Evolutionary conservation across 2,329 filamentous ascomycete genomes (phyloP), one percentile per base, ranked within the genome.

Genomic region (Aspergillus chevalieri): DNA sequence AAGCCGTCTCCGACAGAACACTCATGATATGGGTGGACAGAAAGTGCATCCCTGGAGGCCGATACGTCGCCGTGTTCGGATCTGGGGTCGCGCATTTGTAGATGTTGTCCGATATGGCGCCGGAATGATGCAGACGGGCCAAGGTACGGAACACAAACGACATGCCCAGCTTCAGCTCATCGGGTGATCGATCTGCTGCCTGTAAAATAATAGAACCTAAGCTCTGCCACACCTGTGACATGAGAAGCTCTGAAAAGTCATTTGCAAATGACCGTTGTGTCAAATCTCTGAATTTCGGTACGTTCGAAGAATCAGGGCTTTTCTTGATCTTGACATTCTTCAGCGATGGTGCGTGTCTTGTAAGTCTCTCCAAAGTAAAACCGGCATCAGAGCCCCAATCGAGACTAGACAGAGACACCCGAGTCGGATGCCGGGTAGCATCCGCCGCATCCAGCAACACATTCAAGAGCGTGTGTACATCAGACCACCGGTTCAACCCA

Each of bases 21-120:
- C 67, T 71, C 68, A 77, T 70, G 19, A 77, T 76, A 50, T 70
- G 65, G 9, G 62, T 67, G 10, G 69, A 72, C 28, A 77, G 58
- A 4, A 76, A 52, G 54, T 74, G 63, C 45, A 77, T 62, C 4
- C 68, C 69, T 5, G 74, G 74, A 5, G 74, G 72, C 7, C 71
- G 65, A 49, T 68, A 68, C 3, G 62, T 49, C 17, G 55, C 57
- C 44, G 66, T 60, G 26, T 65, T 57, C 24, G 59, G 56, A 43
- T 59, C 53, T 14, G 62, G 61, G 43, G 54, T 47, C 8, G 56
- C 52, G 50, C 70, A 72, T 47, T 69, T 67, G 55, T 77, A 77
- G 6, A 76, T 65, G 33, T 61, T 61, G 43, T 71, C 64, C 8
- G 74, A 71, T 4, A 77, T 64, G 46, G 69, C 61, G 43, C 65